A percentile compares a stretch with the other conserved stretches of the same genome.
Evolutionary conservation across 495 filamentous ascomycete genomes (phyloP).

Genomic region (Aspergillus heteromorphus): DNA sequence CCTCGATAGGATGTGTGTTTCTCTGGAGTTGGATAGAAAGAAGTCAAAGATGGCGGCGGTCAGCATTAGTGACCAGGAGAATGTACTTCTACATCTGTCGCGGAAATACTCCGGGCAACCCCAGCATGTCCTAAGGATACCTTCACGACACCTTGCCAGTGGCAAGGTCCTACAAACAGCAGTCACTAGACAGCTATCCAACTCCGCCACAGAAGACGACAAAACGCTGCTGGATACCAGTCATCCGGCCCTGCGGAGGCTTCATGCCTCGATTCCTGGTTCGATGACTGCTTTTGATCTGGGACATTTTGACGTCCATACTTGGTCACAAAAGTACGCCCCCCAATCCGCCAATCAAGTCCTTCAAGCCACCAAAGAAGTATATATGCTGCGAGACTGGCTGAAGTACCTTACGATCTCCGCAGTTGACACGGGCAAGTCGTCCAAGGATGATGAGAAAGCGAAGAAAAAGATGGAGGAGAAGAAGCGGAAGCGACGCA

Average conservation of each 20-base stretch:
- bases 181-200: constrained; percentile 32
- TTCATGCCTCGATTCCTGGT: constrained; percentile 54
- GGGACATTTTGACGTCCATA: constrained; percentile 62
- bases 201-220: background rate
- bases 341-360: constrained; percentile 65
- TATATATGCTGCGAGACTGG: constrained; percentile 74
- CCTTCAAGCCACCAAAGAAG: constrained; percentile 70
- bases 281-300: constrained; percentile 75
- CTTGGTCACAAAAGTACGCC: constrained; percentile 86
- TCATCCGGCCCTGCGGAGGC: constrained; percentile 55
- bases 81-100: constrained; percentile 15
- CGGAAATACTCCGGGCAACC: background rate
- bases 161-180: constrained; percentile 27
- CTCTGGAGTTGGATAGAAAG: constrained; percentile 16
- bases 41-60: constrained; percentile 36
- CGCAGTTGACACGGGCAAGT: constrained; percentile 59
- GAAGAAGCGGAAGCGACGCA: constrained; percentile 58
- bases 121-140: constrained; percentile 24
- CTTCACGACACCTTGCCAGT: constrained; percentile 31
- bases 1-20: background rate
- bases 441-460: constrained; percentile 39
- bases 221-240: constrained; percentile 2
- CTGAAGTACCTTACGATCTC: constrained; percentile 68
- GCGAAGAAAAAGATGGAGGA: constrained; percentile 34
- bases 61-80: constrained; percentile 30